phyloP scores from a whole-genome alignment of 2,329 filamentous ascomycete species.

The Chaetomiaceae sp. region DNA sequence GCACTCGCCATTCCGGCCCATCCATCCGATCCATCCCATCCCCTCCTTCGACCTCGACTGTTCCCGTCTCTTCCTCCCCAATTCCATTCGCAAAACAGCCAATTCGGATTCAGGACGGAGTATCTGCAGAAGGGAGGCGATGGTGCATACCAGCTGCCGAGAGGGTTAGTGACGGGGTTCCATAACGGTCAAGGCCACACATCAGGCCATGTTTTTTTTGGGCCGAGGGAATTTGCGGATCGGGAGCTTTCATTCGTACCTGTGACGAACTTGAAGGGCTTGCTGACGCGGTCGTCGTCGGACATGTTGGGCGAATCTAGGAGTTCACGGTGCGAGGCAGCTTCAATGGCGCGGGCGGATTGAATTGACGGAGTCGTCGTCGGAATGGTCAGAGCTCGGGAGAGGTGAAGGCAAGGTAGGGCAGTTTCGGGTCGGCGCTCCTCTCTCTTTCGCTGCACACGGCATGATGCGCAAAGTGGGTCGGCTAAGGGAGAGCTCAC shows the following conservation, averaged over 20 bases:
- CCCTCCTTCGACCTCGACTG: no score
- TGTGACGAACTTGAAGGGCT: constrained; percentile 99
- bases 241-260: constrained; percentile 58
- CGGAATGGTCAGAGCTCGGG: constrained; percentile 20
- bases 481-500: constrained; percentile 18
- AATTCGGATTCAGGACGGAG: constrained; percentile 10
- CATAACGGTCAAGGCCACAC: not conserved
- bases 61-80: constrained; percentile 6
- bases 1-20: constrained; percentile 24
- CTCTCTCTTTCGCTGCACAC: not conserved
- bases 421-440: constrained; percentile 14
- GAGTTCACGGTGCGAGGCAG: constrained; percentile 26
- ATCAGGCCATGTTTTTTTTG: constrained; percentile 31
- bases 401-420: constrained; percentile 18
- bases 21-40: not conserved
- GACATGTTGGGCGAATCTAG: constrained; percentile 67
- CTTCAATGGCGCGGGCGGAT: constrained; percentile 31
- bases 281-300: constrained; percentile 83
- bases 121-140: not conserved
- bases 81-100: constrained; percentile 7
- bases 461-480: constrained; percentile 18
- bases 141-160: constrained; percentile 27
- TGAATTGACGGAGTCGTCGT: constrained; percentile 23
- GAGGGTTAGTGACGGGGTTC: constrained; percentile 24
- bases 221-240: constrained; percentile 26